Base-by-base conservation (phyloP, 1,284 basidiomycete genomes). In the Wallemia ichthyophaga region DNA sequence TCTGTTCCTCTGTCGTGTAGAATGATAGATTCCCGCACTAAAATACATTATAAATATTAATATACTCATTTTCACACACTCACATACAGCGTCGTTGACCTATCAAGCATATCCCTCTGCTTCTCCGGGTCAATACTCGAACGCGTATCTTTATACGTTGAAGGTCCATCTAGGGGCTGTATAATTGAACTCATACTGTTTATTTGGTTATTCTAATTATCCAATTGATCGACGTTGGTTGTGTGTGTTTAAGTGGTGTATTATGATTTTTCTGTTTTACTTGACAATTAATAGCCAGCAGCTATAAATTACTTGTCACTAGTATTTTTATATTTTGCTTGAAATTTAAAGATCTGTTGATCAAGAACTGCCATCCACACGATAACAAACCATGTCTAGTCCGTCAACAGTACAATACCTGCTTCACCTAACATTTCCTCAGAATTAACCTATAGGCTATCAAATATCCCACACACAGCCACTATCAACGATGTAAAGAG, bases 1-100 rank as follows among this genome's bases (percentile, higher is more conserved):
- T 96, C 72, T 99, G 94, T 68, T 96, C 91, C 73, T 99, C 94
- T 58, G 92, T 96, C 11, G 91, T 96, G 73, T 85, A 94, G 72
- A 92, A 95, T 72, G 86, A 89, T 69, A 96, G 74, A 70, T 96
- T 95, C 67, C 91, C 94, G 66, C 37, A 48, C 37, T 48, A 15
- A 5, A 7, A 31, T 7, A 7, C 28, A 21, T 48, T 11, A 48
- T 5, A 11, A 48, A 21, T 48, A 21, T 17, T 17, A 48, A 19
- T 11, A 17, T 17, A 48, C 9, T 17, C 9, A 11, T 13, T 5
- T 21, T 13, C 13, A 15, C 37, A 11, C 28, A 31, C 28, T 31
- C n/a, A 98, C 82, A 79, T 95, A 75, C 23, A 78, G 72, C 1
- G 76, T 77, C 2, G 69, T 69, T 1, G 73, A 75, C 19, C 68